Conservation (phyloP, 1,139 yeast genomes). For the Scheffersomyces quercinus region DNA sequence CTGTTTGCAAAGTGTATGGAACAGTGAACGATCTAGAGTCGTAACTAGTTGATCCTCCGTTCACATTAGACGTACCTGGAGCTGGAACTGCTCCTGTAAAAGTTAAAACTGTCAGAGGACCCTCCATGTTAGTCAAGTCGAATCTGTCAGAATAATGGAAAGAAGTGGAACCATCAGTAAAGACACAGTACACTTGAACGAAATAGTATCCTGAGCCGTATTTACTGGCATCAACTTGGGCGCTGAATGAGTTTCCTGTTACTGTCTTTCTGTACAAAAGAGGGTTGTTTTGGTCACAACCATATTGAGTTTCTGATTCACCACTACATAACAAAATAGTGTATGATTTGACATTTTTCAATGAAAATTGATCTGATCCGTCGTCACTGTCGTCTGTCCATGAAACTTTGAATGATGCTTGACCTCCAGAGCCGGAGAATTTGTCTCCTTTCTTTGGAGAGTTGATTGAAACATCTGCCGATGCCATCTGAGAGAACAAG, state of each 20-base stretch:
- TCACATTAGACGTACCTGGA: slow-evolving; percentile 32
- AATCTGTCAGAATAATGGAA: slow-evolving; percentile 75
- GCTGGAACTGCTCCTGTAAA: slow-evolving; percentile 46
- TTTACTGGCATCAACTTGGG: slow-evolving; percentile 38
- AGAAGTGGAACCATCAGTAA: slow-evolving; percentile 46
- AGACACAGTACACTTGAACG: slow-evolving; percentile 59
- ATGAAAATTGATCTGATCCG: slow-evolving; percentile 38
- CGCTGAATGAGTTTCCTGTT: slow-evolving; percentile 34
- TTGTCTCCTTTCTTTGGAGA: slow-evolving; percentile 52
- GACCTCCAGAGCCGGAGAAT: slow-evolving; percentile 50
- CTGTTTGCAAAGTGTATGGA: slow-evolving; percentile 76
- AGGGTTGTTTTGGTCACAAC: slow-evolving; percentile 32
- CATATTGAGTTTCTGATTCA: slow-evolving; percentile 42
- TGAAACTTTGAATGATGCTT: slow-evolving; percentile 46
- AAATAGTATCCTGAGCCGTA: slow-evolving; percentile 68
- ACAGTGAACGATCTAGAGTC: slow-evolving; percentile 41
- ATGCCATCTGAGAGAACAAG: slow-evolving; percentile 9
- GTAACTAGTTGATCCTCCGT: slow-evolving; percentile 24
- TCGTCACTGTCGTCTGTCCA: slow-evolving; percentile 64
- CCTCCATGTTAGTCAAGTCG: slow-evolving; percentile 67
- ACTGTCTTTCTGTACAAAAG: slow-evolving; percentile 22
- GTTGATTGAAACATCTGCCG: slow-evolving; percentile 60
- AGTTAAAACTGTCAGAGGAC: slow-evolving; percentile 25
- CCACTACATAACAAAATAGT: slow-evolving; percentile 72
- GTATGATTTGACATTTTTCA: slow-evolving; percentile 45